Conservation (phyloP, 108 stramenopile genomes). For the Cyclotella atomus region DNA sequence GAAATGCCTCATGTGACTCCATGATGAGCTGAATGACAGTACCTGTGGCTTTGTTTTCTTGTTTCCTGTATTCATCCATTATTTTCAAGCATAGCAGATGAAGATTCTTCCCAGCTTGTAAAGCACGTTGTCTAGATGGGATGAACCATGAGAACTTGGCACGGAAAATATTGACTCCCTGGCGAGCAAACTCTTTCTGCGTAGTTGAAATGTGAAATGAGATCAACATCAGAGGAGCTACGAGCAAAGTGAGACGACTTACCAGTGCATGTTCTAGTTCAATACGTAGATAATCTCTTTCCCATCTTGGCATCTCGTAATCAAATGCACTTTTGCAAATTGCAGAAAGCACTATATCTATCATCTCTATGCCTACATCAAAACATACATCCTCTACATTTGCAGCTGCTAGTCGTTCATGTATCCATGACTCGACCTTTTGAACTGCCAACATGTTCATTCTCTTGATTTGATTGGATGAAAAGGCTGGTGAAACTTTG, state of each 20-base stretch:
- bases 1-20: background rate
- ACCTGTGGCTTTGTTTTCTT: background rate
- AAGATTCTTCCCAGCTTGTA: background rate
- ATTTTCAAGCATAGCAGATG: background rate
- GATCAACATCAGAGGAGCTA: background rate
- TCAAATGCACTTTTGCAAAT: constrained; percentile 1
- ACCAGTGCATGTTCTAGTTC: background rate
- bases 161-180: background rate
- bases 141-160: background rate
- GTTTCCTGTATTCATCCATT: background rate
- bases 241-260: background rate
- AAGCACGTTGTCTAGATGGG: background rate
- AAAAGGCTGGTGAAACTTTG: background rate
- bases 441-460: background rate
- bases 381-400: background rate
- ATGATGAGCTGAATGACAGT: background rate
- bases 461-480: constrained; percentile 8
- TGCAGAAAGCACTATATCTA: background rate
- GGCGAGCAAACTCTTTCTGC: background rate
- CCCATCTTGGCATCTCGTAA: background rate
- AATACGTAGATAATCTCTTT: background rate
- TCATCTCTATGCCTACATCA: background rate
- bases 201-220: background rate
- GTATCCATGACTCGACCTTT: background rate
- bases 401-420: background rate